phyloP scores from a whole-genome alignment of 2,329 filamentous ascomycete genomes.

The Paracoccidioides brasiliensis region DNA sequence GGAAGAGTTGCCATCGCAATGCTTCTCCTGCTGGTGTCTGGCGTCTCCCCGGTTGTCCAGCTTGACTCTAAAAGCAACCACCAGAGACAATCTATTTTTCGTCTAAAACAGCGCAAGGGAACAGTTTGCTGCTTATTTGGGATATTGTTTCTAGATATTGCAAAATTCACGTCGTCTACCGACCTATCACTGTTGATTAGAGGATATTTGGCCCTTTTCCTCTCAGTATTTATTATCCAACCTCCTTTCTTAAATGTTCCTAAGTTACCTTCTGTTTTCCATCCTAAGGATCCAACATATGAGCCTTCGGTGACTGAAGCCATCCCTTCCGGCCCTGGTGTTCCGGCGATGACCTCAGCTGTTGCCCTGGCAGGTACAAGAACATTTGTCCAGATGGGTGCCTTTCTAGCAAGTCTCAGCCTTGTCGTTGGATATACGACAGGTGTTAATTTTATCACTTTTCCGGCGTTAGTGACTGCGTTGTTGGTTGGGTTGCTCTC shows the following conservation, averaged over 20 bases:
- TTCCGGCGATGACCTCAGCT: background rate
- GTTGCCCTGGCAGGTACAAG: conserved; percentile 20
- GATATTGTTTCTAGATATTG: conserved; percentile 5
- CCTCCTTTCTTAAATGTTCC: conserved; percentile 27
- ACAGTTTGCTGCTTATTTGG: conserved; percentile 2
- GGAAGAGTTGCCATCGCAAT: conserved; percentile 40
- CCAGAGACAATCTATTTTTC: background rate
- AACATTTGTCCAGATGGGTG: conserved; percentile 1
- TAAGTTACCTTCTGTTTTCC: background rate
- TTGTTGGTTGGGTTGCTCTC: background rate
- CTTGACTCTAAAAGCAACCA: background rate
- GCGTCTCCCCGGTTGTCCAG: conserved; percentile 1
- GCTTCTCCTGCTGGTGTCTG: conserved; percentile 21
- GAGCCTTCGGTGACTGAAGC: background rate
- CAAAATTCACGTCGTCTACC: background rate
- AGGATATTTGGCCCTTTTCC: conserved; percentile 7
- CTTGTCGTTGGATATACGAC: conserved; percentile 17
- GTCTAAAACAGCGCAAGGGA: conserved; percentile 4
- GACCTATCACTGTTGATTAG: background rate
- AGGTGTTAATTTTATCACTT: background rate
- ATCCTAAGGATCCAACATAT: background rate
- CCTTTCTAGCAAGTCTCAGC: conserved; percentile 10
- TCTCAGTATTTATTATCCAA: conserved; percentile 36
- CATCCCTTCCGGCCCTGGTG: background rate
- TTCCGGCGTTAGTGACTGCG: background rate